A percentile compares a stretch with the other conserved stretches of the same genome.
Conservation (phyloP, 345 rosid genomes). For the Bretschneidera sinensis region DNA sequence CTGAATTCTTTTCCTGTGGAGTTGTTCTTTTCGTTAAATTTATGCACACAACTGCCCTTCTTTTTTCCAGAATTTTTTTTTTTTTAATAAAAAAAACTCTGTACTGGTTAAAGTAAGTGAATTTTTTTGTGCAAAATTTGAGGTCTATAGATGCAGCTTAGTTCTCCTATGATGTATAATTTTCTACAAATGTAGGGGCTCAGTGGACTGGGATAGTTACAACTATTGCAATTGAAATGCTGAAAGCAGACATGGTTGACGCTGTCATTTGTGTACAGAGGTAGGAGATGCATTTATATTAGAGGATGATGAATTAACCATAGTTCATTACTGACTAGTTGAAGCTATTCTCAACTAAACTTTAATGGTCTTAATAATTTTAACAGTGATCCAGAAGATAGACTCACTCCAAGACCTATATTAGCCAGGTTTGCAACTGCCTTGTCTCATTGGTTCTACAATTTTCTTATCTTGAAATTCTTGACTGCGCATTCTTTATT, state of each 20-base stretch:
- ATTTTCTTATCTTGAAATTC: conserved; percentile 6
- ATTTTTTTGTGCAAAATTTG: conserved; percentile 6
- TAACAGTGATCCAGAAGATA: conserved; percentile 84
- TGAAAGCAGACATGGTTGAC: conserved; percentile 80
- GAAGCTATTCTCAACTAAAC: background rate
- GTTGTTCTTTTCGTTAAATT: no score
- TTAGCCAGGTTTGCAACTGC: conserved; percentile 63
- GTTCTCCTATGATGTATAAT: conserved; percentile 10
- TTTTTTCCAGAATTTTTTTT: no score
- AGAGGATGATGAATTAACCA: background rate
- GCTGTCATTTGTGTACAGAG: conserved; percentile 97
- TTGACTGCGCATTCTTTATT: conserved; percentile 6
- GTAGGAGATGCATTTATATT: conserved; percentile 26
- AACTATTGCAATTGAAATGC: conserved; percentile 92
- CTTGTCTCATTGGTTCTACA: conserved; percentile 11
- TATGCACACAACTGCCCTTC: no score
- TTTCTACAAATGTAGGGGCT: conserved; percentile 55
- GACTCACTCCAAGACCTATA: conserved; percentile 83
- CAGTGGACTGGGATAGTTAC: conserved; percentile 99
- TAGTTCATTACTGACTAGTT: background rate
- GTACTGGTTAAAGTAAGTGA: no score
- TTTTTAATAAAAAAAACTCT: no score
- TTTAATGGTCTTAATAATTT: conserved; percentile 2
- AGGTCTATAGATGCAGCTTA: background rate
- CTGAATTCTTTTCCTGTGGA: background rate